phyloP scores from a whole-genome alignment of 2,329 filamentous ascomycete species.

The Ophiostoma piceae region DNA sequence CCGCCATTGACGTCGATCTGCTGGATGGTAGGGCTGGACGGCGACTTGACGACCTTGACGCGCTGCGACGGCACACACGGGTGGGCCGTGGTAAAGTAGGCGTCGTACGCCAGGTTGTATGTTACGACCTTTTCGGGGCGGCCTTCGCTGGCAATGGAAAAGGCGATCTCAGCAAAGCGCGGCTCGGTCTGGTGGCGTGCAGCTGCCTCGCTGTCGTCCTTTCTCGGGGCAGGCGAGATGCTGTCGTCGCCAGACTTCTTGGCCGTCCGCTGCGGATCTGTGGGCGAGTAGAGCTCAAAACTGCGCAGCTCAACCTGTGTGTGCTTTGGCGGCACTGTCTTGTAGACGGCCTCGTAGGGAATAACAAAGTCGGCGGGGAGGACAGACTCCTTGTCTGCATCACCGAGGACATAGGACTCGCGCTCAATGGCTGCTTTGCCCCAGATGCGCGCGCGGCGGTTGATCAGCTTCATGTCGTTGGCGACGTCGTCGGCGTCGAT shows the following conservation, averaged over 20 bases:
- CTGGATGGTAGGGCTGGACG: conserved; percentile 55
- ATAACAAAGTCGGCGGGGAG: conserved; percentile 59
- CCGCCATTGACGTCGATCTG: conserved; percentile 47
- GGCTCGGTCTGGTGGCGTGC: conserved; percentile 33
- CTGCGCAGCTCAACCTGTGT: conserved; percentile 47
- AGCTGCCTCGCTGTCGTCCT: conserved; percentile 27
- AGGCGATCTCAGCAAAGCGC: conserved; percentile 40
- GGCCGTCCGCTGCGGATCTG: conserved; percentile 41
- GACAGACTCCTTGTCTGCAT: conserved; percentile 49
- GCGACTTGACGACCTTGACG: conserved; percentile 54
- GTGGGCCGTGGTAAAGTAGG: conserved; percentile 61
- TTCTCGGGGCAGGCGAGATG: conserved; percentile 3
- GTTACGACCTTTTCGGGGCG: conserved; percentile 39
- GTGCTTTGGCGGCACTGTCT: conserved; percentile 41
- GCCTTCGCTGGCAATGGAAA: conserved; percentile 40
- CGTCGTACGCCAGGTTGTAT: conserved; percentile 50
- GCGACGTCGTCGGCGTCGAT: conserved; percentile 51
- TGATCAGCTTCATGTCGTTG: conserved; percentile 29
- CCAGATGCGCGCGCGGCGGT: conserved; percentile 49
- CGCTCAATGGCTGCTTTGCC: conserved; percentile 55
- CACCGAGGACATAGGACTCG: conserved; percentile 56
- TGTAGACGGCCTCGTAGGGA: conserved; percentile 52
- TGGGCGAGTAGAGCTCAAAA: conserved; percentile 45
- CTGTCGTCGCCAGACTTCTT: conserved; percentile 17
- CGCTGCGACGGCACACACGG: conserved; percentile 56